These are phyloP conservation scores for Ogataea paraovalis DNA, from an alignment of 805 yeast genomes.

Conservation along the genomic window DNA sequence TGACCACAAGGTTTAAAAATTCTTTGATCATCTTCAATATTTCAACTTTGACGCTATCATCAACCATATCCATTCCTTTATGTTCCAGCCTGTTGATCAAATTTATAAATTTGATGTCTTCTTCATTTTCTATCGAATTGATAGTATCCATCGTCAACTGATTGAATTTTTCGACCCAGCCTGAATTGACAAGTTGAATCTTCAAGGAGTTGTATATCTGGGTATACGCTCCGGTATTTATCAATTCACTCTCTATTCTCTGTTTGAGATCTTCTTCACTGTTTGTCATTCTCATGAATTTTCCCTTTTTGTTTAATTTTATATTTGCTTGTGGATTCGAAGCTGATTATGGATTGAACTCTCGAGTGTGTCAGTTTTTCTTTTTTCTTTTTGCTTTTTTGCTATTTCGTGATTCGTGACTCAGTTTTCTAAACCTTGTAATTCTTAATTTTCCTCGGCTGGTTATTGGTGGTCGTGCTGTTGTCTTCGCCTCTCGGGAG, in stretches of 20 bases:
- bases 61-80: conserved; percentile 65
- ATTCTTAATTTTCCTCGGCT: too few relatives aligned
- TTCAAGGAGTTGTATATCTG: conserved; percentile 61
- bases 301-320: too few relatives aligned
- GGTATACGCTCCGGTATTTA: conserved; percentile 78
- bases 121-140: conserved; percentile 18
- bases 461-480: too few relatives aligned
- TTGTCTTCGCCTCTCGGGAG: too few relatives aligned
- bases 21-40: conserved; percentile 53
- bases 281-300: background rate
- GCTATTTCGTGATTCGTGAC: too few relatives aligned
- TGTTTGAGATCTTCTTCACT: conserved; percentile 38
- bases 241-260: conserved; percentile 65
- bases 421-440: too few relatives aligned
- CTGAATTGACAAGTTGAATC: conserved; percentile 64
- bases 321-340: too few relatives aligned
- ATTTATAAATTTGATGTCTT: conserved; percentile 44
- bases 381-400: too few relatives aligned
- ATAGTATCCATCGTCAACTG: conserved; percentile 49
- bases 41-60: conserved; percentile 58
- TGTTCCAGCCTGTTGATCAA: conserved; percentile 54
- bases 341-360: too few relatives aligned
- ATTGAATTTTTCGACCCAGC: conserved; percentile 80
- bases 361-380: too few relatives aligned
- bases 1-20: conserved; percentile 51